phyloP scores from a whole-genome alignment of 2,329 filamentous ascomycete genomes.

The Cladophialophora psammophila region DNA sequence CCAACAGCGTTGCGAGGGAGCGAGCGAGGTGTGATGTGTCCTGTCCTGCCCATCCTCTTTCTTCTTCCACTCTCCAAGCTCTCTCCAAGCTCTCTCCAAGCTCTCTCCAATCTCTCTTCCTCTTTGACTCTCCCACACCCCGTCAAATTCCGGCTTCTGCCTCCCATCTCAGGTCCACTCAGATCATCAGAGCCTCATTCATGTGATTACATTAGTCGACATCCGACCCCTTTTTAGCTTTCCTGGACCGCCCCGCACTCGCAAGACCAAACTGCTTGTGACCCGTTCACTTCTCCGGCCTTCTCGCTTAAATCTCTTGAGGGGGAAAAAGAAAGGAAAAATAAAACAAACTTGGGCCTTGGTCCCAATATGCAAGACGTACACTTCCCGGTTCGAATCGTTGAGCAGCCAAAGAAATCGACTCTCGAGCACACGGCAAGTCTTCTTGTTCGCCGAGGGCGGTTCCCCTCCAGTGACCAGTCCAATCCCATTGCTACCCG shows the following conservation, averaged over 20 bases:
- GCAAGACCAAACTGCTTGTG: neutral
- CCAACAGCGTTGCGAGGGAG: neutral
- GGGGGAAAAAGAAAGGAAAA: no score
- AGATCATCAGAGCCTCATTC: neutral
- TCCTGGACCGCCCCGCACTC: neutral
- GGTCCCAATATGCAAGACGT: slow-evolving; percentile 1
- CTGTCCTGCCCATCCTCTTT: neutral
- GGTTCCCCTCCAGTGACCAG: neutral
- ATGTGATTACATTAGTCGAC: neutral
- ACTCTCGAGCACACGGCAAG: neutral
- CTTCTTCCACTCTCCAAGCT: neutral
- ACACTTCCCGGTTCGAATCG: neutral
- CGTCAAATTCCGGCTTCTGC: neutral
- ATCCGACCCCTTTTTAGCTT: neutral
- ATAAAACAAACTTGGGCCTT: neutral
- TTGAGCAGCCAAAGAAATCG: neutral
- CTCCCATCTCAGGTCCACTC: neutral
- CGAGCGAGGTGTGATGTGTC: neutral
- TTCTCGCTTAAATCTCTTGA: neutral
- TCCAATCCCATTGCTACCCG: neutral
- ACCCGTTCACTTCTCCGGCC: neutral
- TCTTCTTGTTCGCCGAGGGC: neutral
- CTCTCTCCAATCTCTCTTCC: neutral
- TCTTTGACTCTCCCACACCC: neutral
- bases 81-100: neutral